Evolutionary conservation across 306 rosid genomes (phyloP).

Genomic region (Boehmeria nivea): DNA sequence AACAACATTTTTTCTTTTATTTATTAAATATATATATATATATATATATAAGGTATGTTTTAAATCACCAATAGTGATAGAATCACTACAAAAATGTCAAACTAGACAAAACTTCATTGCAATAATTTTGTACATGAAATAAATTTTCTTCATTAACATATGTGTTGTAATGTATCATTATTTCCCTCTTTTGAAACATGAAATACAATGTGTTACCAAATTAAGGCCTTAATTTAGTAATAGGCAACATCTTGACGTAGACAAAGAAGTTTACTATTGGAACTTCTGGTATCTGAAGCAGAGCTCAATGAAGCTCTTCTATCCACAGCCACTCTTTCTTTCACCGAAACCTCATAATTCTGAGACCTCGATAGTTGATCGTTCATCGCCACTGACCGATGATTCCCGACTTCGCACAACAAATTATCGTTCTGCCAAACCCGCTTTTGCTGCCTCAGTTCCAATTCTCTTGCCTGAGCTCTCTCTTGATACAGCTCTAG

Average conservation of each 20-base stretch:
- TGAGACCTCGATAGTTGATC: slow-evolving; percentile 36
- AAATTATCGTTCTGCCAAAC: too few species aligned
- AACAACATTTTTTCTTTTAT: too few species aligned
- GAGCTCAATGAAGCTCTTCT: slow-evolving; percentile 35
- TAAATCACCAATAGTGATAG: too few species aligned
- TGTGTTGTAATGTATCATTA: too few species aligned
- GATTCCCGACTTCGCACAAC: slow-evolving; percentile 25
- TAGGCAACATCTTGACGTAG: background rate
- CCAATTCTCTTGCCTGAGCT: slow-evolving; percentile 40
- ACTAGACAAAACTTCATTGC: too few species aligned
- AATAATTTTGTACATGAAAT: too few species aligned
- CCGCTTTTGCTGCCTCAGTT: slow-evolving; percentile 27
- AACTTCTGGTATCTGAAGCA: slow-evolving; percentile 47
- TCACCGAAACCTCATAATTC: slow-evolving; percentile 29
- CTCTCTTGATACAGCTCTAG: slow-evolving; percentile 46
- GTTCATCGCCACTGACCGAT: slow-evolving; percentile 23
- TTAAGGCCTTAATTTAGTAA: background rate
- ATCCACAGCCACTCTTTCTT: background rate
- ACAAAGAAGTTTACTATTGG: slow-evolving; percentile 39
- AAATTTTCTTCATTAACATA: too few species aligned
- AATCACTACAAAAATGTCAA: too few species aligned
- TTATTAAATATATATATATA: too few species aligned
- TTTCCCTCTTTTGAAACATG: too few species aligned
- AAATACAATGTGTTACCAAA: too few species aligned
- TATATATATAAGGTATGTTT: too few species aligned